These are phyloP conservation scores for Tetrahymena thermophila DNA, from an alignment of 73 alveolate species.

Conservation along the genomic window DNA sequence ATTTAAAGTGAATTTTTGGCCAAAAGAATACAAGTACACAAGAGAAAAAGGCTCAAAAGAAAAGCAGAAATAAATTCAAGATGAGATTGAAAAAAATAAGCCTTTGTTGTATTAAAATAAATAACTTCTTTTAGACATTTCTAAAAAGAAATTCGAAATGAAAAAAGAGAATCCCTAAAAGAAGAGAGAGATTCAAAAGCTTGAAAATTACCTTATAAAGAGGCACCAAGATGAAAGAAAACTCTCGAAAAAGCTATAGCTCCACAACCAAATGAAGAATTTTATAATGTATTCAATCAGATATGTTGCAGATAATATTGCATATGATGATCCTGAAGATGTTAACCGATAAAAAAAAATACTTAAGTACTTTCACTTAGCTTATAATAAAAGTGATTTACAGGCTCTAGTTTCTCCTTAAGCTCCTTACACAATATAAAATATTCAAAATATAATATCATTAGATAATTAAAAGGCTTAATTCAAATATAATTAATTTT, in stretches of 20 bases:
- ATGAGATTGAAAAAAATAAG: not conserved
- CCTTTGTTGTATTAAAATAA: not conserved
- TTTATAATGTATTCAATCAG: not conserved
- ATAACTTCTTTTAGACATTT: not conserved
- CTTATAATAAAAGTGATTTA: not conserved
- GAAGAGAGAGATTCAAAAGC: not conserved
- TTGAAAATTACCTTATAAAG: not conserved
- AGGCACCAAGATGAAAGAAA: not conserved
- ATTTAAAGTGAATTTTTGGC: not conserved
- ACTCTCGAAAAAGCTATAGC: not conserved
- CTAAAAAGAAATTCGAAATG: not conserved
- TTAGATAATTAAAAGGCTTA: not conserved
- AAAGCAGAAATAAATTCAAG: not conserved
- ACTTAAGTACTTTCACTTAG: not conserved
- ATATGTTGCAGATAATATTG: not conserved
- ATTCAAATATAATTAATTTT: not conserved
- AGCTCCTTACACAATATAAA: not conserved
- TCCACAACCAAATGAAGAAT: not conserved
- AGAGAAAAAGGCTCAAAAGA: not conserved
- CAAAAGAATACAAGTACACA: not conserved
- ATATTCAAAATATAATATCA: not conserved
- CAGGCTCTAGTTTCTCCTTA: not conserved
- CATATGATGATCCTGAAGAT: not conserved
- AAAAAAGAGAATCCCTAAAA: not conserved
- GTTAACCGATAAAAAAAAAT: not conserved